Evolutionary conservation across 2,329 filamentous ascomycete species (phyloP).

Genomic region (Calonectria fujianensis): DNA sequence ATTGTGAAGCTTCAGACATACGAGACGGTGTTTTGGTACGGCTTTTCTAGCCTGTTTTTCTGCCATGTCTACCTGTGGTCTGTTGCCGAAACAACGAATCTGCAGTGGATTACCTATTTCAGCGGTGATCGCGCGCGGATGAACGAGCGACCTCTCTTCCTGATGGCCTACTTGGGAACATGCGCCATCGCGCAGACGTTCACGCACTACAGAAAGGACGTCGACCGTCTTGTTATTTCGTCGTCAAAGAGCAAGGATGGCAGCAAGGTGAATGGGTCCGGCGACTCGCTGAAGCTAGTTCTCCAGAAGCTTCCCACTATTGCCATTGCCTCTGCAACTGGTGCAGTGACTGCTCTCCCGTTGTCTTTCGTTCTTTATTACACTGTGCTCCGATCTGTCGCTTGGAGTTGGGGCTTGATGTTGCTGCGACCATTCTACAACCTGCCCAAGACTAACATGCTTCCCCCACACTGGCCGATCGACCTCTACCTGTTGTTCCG

Average conservation of each 20-base stretch:
- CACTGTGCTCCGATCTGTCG: slow-evolving; percentile 75
- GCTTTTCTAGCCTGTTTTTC: slow-evolving; percentile 86
- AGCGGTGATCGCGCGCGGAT: slow-evolving; percentile 83
- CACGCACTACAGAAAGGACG: slow-evolving; percentile 82
- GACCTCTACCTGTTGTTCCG: slow-evolving; percentile 73
- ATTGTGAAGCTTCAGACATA: slow-evolving; percentile 76
- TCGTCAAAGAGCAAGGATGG: slow-evolving; percentile 53
- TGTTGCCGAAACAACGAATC: slow-evolving; percentile 73
- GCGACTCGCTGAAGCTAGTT: slow-evolving; percentile 60
- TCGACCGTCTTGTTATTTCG: slow-evolving; percentile 77
- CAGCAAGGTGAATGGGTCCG: slow-evolving; percentile 50
- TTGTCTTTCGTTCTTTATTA: slow-evolving; percentile 77
- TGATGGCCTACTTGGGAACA: slow-evolving; percentile 81
- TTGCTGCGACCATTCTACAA: slow-evolving; percentile 85
- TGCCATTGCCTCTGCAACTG: slow-evolving; percentile 62
- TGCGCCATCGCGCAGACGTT: slow-evolving; percentile 82
- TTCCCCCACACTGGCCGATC: slow-evolving; percentile 75
- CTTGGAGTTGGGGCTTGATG: slow-evolving; percentile 82
- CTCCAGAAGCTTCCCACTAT: slow-evolving; percentile 63
- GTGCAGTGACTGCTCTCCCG: slow-evolving; percentile 63
- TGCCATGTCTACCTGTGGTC: slow-evolving; percentile 88
- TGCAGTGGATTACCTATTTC: slow-evolving; percentile 84
- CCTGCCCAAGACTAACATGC: slow-evolving; percentile 82
- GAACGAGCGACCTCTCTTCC: slow-evolving; percentile 90
- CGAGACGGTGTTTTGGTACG: slow-evolving; percentile 85